phyloP scores from a whole-genome alignment of 139 green algal species.

The Coccomyxa sp. region DNA sequence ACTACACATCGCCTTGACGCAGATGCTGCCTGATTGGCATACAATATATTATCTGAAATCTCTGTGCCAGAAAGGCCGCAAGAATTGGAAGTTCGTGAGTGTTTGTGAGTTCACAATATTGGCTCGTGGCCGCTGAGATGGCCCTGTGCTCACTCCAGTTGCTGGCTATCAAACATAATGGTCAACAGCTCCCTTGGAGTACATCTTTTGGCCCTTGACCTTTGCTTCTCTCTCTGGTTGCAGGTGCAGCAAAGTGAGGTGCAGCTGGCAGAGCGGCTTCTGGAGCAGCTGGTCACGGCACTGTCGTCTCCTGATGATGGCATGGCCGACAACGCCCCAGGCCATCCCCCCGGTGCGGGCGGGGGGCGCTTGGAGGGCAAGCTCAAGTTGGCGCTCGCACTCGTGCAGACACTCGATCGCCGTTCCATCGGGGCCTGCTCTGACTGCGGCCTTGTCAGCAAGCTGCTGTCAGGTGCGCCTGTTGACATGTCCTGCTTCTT shows the following conservation, averaged over 20 bases:
- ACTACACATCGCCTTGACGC: too few species aligned
- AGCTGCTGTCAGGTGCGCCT: slow-evolving; percentile 35
- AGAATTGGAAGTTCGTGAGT: too few species aligned
- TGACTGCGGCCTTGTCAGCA: slow-evolving; percentile 30
- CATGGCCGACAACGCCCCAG: neutral
- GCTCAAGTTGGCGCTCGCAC: slow-evolving; percentile 24
- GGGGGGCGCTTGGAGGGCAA: slow-evolving; percentile 21
- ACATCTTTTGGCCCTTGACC: too few species aligned
- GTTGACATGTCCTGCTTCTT: too few species aligned
- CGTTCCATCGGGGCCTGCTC: slow-evolving; percentile 22
- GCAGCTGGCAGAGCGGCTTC: slow-evolving; percentile 3
- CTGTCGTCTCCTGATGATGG: slow-evolving; percentile 1
- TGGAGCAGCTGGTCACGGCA: slow-evolving; percentile 9
- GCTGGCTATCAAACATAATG: too few species aligned
- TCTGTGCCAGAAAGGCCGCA: too few species aligned
- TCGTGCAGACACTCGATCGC: slow-evolving; percentile 35
- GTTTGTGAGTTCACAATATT: too few species aligned
- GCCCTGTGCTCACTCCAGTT: too few species aligned
- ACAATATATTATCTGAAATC: too few species aligned
- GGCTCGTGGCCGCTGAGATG: too few species aligned
- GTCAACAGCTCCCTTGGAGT: too few species aligned
- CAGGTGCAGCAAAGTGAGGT: slow-evolving; percentile 8
- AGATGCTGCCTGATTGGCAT: too few species aligned
- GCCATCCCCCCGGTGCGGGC: neutral
- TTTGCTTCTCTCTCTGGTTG: neutral